phyloP scores from a whole-genome alignment of 495 filamentous ascomycete genomes.

The Gamarada debralockiae region DNA sequence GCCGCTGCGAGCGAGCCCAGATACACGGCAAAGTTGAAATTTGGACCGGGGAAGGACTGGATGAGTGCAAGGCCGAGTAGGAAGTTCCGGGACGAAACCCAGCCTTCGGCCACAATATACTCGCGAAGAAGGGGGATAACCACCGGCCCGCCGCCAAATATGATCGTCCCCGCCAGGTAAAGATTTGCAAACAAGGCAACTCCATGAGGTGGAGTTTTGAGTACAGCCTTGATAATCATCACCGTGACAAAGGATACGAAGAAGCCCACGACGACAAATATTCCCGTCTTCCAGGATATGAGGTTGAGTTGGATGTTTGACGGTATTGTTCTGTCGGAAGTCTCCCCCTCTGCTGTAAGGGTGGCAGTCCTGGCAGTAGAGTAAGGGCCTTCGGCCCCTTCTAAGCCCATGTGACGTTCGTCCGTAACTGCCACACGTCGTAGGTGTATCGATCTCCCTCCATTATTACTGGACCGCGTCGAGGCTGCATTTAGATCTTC shows the following conservation, averaged over 20 bases:
- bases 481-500: not conserved
- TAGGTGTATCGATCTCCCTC: no score
- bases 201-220: slow-evolving; percentile 39
- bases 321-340: not conserved
- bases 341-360: no score
- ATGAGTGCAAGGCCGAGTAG: slow-evolving; percentile 78
- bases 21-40: slow-evolving; percentile 86
- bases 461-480: not conserved
- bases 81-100: slow-evolving; percentile 76
- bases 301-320: not conserved
- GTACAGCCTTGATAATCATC: slow-evolving; percentile 49
- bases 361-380: no score
- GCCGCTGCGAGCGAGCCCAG: slow-evolving; percentile 59
- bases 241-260: slow-evolving; percentile 55
- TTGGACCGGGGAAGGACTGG: slow-evolving; percentile 79
- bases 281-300: slow-evolving; percentile 28
- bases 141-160: slow-evolving; percentile 82
- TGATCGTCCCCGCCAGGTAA: slow-evolving; percentile 81
- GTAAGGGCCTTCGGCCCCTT: slow-evolving; percentile 16
- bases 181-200: slow-evolving; percentile 73
- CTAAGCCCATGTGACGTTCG: slow-evolving; percentile 34
- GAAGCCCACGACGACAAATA: slow-evolving; percentile 46
- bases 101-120: slow-evolving; percentile 66
- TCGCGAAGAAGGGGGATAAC: slow-evolving; percentile 76
- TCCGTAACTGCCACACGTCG: not conserved